Base-by-base conservation (phyloP, 1,139 yeast species). In the Suhomyces panamericanus region DNA sequence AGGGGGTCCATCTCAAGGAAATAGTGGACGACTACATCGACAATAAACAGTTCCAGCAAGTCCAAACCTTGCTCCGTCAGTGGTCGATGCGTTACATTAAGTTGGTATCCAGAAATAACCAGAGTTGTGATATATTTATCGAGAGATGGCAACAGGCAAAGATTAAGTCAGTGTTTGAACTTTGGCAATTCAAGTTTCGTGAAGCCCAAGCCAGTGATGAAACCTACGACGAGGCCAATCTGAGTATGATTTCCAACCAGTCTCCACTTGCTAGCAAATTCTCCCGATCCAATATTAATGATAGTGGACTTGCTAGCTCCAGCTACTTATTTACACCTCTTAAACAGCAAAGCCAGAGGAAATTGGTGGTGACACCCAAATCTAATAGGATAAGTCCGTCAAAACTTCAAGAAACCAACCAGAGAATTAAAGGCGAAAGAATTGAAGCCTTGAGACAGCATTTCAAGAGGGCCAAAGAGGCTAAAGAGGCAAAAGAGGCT, bases 11-110 rank as follows among this genome's bases (percentile, higher is more conserved):
- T 17, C 50, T 71, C 33, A 48, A 56, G 3, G 69, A 67, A 9
- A 46, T 63, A 3, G 67, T 66, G 2, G 71, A 70, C 13, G 68
- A 66, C 14, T 51, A 55, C 32, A 27, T 60, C 7, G 68, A 64
- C 41, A 65, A 63, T 35, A 57, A 52, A 28, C 73, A 70, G 32
- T 60, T 66, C 32, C 53, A 48, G 17, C 55, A 49, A 34, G 60
- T 60, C 9, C 53, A 62, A 20, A 67, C 61, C 16, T 46, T 58
- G 4, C 51, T 73, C n/a, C 59, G 70, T 32, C 58, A 53, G 12
- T 73, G 78, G 78, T 63, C 70, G 1, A 67, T 71, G 69, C 66
- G 63, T 39, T 62, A 63, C 42, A 64, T 69, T 40, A 70, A 68
- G 49, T 56, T 56, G 24, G 59, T 67, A 9, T 58, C 59, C 14